phyloP scores from a whole-genome alignment of 768 basidiomycete genomes.

The Rhizopogon sp. region DNA sequence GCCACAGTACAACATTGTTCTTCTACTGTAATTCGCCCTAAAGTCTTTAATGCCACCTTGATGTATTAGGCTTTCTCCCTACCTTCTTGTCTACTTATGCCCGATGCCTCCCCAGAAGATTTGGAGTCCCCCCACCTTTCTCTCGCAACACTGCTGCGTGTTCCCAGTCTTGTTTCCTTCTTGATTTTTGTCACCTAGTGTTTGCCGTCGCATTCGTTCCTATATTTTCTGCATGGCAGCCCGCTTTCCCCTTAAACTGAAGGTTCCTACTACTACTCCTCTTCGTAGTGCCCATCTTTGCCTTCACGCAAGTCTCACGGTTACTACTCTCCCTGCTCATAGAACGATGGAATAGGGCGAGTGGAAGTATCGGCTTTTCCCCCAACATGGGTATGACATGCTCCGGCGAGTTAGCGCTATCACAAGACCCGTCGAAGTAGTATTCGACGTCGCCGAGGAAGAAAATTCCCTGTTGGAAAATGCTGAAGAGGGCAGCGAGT shows the following conservation, averaged over 20 bases:
- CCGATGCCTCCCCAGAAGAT: background rate
- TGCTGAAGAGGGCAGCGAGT: background rate
- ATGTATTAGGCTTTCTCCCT: background rate
- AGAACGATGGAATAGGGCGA: background rate
- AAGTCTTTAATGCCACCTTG: no score
- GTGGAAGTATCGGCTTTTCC: background rate
- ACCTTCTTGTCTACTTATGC: background rate
- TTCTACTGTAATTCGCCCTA: no score
- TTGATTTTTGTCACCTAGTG: background rate
- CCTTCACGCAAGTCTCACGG: background rate
- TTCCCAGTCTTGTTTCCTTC: slow-evolving; percentile 1
- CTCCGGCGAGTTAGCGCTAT: background rate
- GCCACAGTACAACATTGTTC: no score
- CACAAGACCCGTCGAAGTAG: background rate
- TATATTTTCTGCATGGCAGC: background rate
- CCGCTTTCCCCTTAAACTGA: slow-evolving; percentile 5
- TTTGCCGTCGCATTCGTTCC: background rate
- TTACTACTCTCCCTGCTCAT: background rate
- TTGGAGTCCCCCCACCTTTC: no score
- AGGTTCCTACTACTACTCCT: slow-evolving; percentile 1
- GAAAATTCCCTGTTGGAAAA: background rate
- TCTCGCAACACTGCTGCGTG: background rate
- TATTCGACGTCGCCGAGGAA: background rate
- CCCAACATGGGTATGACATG: background rate
- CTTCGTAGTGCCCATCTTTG: slow-evolving; percentile 1